Evolutionary conservation across 768 basidiomycete species (phyloP).

Genomic region (Mycena pura): DNA sequence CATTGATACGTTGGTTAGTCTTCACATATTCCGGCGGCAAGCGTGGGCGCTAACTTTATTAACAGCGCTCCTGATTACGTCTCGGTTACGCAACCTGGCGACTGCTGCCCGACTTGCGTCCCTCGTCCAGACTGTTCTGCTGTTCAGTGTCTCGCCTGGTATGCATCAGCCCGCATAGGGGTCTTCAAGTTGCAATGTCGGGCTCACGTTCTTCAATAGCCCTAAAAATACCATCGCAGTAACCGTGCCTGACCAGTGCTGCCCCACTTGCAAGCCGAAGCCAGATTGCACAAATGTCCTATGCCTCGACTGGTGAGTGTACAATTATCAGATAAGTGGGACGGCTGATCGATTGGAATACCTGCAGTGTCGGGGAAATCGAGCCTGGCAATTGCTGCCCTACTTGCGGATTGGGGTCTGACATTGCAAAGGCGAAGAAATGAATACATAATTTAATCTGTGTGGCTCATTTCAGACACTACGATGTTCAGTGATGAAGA

Average conservation of each 20-base stretch:
- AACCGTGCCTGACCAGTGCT: constrained; percentile 7
- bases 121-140: constrained; percentile 8
- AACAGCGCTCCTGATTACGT: not conserved
- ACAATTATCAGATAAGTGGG: constrained; percentile 5
- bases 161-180: constrained; percentile 1
- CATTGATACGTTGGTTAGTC: not conserved
- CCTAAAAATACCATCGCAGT: constrained; percentile 2
- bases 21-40: not conserved
- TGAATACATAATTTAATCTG: constrained; percentile 8
- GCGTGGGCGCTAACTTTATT: not conserved
- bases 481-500: constrained; percentile 5
- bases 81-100: constrained; percentile 6
- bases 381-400: constrained; percentile 15
- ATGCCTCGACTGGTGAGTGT: constrained; percentile 11
- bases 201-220: constrained; percentile 11
- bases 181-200: not conserved
- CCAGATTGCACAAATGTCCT: constrained; percentile 3
- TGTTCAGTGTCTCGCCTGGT: constrained; percentile 14
- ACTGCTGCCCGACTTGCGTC: constrained; percentile 11
- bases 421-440: constrained; percentile 8
- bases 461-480: constrained; percentile 8
- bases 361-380: constrained; percentile 1
- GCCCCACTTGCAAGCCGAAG: constrained; percentile 15
- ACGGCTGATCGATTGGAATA: constrained; percentile 9
- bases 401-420: constrained; percentile 15